Conservation (phyloP, 2,329 filamentous ascomycete genomes). For the Aspergillus arachidicola region DNA sequence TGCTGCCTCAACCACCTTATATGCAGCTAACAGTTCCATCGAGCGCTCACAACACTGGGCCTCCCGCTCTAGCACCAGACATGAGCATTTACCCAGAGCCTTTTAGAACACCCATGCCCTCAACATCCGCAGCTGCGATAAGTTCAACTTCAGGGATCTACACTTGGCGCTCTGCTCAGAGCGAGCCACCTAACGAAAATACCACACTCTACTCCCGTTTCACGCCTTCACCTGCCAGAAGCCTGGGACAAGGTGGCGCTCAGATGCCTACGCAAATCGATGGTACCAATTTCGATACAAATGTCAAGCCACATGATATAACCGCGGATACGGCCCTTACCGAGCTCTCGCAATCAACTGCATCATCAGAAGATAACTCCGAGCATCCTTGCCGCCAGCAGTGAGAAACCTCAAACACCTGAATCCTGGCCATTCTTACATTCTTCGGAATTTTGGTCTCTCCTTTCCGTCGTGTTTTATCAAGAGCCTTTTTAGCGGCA, state of each 20-base stretch:
- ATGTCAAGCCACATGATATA: not conserved
- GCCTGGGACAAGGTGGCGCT: not conserved
- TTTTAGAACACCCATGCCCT: not conserved
- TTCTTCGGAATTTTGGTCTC: not conserved
- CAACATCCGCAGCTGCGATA: not conserved
- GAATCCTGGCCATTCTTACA: not conserved
- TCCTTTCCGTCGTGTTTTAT: not conserved
- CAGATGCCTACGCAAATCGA: not conserved
- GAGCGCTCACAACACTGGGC: constrained; percentile 18
- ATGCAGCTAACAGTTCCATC: constrained; percentile 5
- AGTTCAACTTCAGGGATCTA: not conserved
- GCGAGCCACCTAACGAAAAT: not conserved
- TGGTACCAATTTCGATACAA: not conserved
- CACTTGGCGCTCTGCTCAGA: not conserved
- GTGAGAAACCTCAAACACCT: not conserved
- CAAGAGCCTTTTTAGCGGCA: not conserved
- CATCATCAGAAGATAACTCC: not conserved
- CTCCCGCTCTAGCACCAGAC: constrained; percentile 28
- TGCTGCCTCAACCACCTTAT: not conserved
- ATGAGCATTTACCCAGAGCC: constrained; percentile 15
- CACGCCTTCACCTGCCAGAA: not conserved
- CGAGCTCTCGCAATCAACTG: not conserved
- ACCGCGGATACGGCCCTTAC: no score
- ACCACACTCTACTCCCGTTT: not conserved
- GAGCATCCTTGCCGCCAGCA: not conserved